phyloP scores from a whole-genome alignment of 202 grass and related monocot species.

The Carex sylvatica region DNA sequence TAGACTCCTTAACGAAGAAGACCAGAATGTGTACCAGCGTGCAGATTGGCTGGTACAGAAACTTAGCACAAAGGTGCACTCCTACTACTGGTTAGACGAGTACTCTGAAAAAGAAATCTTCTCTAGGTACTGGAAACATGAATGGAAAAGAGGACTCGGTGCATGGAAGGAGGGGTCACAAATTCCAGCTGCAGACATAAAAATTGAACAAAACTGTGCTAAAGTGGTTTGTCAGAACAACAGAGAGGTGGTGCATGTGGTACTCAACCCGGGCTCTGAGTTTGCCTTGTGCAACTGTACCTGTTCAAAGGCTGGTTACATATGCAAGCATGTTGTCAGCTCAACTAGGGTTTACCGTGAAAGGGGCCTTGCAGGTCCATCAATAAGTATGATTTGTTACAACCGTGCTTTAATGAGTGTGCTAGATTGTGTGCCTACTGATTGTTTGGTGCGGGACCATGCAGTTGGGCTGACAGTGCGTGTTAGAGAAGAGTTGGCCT shows the following conservation, averaged over 20 bases:
- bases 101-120: constrained; percentile 83
- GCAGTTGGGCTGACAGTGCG: constrained; percentile 69
- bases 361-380: constrained; percentile 56
- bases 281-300: constrained; percentile 84
- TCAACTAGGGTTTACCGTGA: constrained; percentile 58
- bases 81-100: constrained; percentile 86
- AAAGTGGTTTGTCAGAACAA: constrained; percentile 66
- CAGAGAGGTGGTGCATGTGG: constrained; percentile 48
- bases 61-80: constrained; percentile 89
- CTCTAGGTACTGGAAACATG: constrained; percentile 81
- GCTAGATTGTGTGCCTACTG: constrained; percentile 64
- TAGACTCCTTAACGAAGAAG: constrained; percentile 66
- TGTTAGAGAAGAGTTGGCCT: constrained; percentile 63
- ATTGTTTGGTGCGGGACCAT: constrained; percentile 69
- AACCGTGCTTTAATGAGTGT: constrained; percentile 58
- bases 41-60: constrained; percentile 91
- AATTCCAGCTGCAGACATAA: constrained; percentile 70
- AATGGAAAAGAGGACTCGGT: constrained; percentile 73
- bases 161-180: constrained; percentile 52
- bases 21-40: constrained; percentile 54
- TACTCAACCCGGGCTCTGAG: constrained; percentile 72
- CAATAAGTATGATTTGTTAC: constrained; percentile 56
- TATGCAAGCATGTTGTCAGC: constrained; percentile 83
- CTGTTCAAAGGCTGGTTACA: constrained; percentile 73
- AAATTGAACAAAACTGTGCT: constrained; percentile 49